A percentile compares a stretch with the other conserved stretches of the same genome.
Evolutionary conservation across 305 asterid genomes (phyloP).

Genomic region (Solanum hybrid): DNA sequence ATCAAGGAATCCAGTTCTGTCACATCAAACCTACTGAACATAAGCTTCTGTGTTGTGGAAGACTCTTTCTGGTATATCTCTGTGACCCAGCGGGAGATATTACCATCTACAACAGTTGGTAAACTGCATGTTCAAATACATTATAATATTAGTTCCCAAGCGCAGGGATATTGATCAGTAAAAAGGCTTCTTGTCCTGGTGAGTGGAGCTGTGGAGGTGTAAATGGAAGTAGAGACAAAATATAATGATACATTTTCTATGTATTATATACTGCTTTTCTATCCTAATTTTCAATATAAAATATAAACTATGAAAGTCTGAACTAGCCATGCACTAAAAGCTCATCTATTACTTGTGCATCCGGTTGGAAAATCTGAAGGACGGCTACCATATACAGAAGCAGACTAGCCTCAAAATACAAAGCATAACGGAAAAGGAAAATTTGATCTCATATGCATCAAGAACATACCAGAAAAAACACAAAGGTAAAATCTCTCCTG

Average conservation of each 20-base stretch:
- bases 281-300: no score
- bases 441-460: background rate
- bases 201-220: no score
- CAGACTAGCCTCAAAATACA: background rate
- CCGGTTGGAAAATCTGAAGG: background rate
- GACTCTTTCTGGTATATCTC: conserved; percentile 68
- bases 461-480: background rate
- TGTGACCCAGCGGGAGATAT: conserved; percentile 40
- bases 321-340: background rate
- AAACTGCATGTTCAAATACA: conserved; percentile 32
- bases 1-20: conserved; percentile 42
- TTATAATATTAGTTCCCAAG: background rate
- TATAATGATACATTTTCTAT: no score
- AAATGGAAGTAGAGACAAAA: no score
- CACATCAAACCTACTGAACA: conserved; percentile 45
- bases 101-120: conserved; percentile 50
- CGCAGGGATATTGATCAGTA: no score
- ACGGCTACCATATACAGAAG: background rate
- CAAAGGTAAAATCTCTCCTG: background rate
- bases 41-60: conserved; percentile 42
- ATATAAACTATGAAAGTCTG: background rate
- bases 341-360: background rate
- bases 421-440: background rate
- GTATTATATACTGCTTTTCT: no score
- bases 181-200: no score